Evolutionary conservation across 2,329 filamentous ascomycete genomes (phyloP).

Genomic region (Rasamsonia emersonii): DNA sequence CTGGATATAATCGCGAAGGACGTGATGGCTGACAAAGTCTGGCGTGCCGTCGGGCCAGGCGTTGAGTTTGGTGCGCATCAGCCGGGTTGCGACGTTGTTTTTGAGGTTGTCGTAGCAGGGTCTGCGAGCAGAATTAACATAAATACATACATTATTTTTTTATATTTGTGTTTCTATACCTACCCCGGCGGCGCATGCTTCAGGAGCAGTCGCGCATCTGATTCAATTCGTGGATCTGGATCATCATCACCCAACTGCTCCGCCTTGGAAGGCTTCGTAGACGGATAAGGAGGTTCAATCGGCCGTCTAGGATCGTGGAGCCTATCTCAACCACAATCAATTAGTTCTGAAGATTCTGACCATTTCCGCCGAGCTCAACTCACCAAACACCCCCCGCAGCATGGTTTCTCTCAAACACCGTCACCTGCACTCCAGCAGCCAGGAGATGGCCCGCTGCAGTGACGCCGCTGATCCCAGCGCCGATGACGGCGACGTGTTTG

Average conservation of each 20-base stretch:
- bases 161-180: not conserved
- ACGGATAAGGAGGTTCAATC: conserved; percentile 41
- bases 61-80: conserved; percentile 43
- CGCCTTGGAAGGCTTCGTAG: conserved; percentile 11
- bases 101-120: conserved; percentile 46
- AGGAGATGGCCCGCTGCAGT: conserved; percentile 40
- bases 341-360: not conserved
- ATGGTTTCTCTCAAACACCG: conserved; percentile 46
- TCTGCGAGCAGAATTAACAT: conserved; percentile 18
- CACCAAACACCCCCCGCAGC: conserved; percentile 51
- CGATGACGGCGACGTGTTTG: conserved; percentile 45
- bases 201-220: conserved; percentile 10
- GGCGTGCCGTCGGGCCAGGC: conserved; percentile 53
- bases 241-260: conserved; percentile 3
- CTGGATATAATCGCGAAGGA: conserved; percentile 54
- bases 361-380: conserved; percentile 9
- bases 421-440: conserved; percentile 39
- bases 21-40: conserved; percentile 49
- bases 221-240: conserved; percentile 2
- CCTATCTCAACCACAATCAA: conserved; percentile 25
- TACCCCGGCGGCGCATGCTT: conserved; percentile 45
- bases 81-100: conserved; percentile 46
- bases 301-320: conserved; percentile 43
- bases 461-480: conserved; percentile 46
- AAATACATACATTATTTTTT: too few relatives aligned